phyloP scores from a whole-genome alignment of 108 stramenopile genomes.

The Fragilariopsis cylindrus region DNA sequence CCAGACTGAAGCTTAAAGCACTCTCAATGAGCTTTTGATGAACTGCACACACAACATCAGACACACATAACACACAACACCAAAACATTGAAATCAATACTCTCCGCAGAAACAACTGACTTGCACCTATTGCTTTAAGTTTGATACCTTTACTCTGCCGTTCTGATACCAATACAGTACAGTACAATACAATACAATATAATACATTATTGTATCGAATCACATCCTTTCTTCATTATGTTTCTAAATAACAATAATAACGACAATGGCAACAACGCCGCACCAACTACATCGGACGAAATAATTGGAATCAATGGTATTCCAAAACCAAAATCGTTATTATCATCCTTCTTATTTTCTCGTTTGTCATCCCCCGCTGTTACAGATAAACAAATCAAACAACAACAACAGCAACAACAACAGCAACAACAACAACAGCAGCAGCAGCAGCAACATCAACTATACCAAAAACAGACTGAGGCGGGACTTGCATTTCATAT shows the following conservation, averaged over 20 bases:
- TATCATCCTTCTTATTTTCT: constrained; percentile 1
- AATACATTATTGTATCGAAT: background rate
- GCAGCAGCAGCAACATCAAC: background rate
- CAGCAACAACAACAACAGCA: background rate
- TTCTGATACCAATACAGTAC: background rate
- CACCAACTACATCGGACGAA: background rate
- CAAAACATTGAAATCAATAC: background rate
- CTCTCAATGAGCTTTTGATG: no score
- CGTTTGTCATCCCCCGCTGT: background rate
- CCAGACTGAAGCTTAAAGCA: no score
- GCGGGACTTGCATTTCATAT: background rate
- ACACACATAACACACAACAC: no score
- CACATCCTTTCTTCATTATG: background rate
- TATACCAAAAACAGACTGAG: background rate
- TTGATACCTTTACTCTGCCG: background rate
- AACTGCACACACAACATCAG: no score
- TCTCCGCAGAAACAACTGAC: background rate
- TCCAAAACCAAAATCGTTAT: constrained; percentile 2
- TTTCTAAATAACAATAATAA: background rate
- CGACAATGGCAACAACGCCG: background rate
- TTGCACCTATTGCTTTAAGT: background rate
- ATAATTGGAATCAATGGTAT: background rate
- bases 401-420: background rate
- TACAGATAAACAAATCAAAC: background rate
- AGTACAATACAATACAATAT: background rate